Conservation (phyloP, 768 basidiomycete species). For the Mycena chlorophos region DNA sequence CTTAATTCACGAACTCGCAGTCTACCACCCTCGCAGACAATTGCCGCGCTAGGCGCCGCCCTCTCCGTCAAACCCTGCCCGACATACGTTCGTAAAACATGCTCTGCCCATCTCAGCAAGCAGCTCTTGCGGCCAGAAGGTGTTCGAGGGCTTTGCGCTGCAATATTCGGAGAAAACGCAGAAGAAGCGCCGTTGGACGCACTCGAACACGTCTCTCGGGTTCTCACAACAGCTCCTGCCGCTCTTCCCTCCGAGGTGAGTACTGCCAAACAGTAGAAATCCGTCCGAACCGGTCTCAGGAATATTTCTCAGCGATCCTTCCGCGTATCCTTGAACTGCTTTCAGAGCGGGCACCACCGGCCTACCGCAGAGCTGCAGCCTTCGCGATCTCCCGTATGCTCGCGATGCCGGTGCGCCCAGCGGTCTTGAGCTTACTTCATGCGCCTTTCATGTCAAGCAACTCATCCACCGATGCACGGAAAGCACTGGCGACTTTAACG, state of each 20-base stretch:
- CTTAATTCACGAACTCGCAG: slow-evolving; percentile 40
- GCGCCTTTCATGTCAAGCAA: slow-evolving; percentile 41
- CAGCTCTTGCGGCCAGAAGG: slow-evolving; percentile 74
- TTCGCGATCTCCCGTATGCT: slow-evolving; percentile 71
- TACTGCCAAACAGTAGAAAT: slow-evolving; percentile 1
- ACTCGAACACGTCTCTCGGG: slow-evolving; percentile 67
- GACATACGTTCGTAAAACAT: slow-evolving; percentile 57
- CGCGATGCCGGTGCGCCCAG: slow-evolving; percentile 33
- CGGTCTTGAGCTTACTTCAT: slow-evolving; percentile 54
- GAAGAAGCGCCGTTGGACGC: slow-evolving; percentile 64
- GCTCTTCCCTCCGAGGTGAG: slow-evolving; percentile 56
- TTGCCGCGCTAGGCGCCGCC: slow-evolving; percentile 63
- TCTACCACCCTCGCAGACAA: slow-evolving; percentile 63
- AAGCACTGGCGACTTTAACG: slow-evolving; percentile 51
- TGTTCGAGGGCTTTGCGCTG: slow-evolving; percentile 64
- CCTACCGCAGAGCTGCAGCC: slow-evolving; percentile 61
- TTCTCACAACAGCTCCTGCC: slow-evolving; percentile 64
- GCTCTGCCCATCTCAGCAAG: slow-evolving; percentile 62
- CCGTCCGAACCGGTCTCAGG: slow-evolving; percentile 41
- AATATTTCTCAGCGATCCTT: slow-evolving; percentile 57
- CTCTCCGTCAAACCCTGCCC: slow-evolving; percentile 48
- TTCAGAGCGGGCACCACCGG: slow-evolving; percentile 38
- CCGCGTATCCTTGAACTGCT: slow-evolving; percentile 58
- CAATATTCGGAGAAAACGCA: slow-evolving; percentile 64
- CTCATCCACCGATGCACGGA: slow-evolving; percentile 30